phyloP scores from a whole-genome alignment of 169 alveolate species.

The Cryptosporidium tyzzeri region DNA sequence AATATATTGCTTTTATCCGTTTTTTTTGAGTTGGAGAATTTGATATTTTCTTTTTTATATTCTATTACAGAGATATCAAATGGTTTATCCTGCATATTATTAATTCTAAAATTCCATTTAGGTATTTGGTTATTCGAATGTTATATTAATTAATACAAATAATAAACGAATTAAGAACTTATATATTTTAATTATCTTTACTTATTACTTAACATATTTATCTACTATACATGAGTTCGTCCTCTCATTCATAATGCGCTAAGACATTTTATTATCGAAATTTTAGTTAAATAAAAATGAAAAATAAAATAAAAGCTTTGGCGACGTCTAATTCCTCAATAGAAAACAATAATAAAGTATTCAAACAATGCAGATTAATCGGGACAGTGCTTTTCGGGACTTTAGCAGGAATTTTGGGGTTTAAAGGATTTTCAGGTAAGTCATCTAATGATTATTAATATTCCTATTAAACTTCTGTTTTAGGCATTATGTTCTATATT shows the following conservation, averaged over 20 bases:
- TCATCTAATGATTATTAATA: neutral
- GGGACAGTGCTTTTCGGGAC: conserved; percentile 27
- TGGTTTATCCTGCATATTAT: conserved; percentile 21
- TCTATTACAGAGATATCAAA: conserved; percentile 19
- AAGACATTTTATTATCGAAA: neutral
- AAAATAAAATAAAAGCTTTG: conserved; percentile 6
- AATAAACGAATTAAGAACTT: too few relatives aligned
- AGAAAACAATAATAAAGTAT: conserved; percentile 30
- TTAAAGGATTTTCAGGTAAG: conserved; percentile 53
- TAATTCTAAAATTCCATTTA: neutral
- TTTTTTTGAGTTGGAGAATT: neutral
- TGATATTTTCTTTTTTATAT: neutral
- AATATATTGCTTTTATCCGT: neutral
- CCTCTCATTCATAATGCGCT: neutral
- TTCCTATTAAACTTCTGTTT: neutral
- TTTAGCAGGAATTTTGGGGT: conserved; percentile 48
- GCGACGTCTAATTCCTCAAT: conserved; percentile 6
- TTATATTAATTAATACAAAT: too few relatives aligned
- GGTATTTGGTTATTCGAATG: neutral
- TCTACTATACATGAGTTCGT: neutral
- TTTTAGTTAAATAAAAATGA: conserved; percentile 1
- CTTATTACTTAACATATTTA: neutral
- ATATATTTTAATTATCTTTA: neutral
- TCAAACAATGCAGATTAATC: conserved; percentile 40
- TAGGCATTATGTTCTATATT: conserved; percentile 31